These are phyloP conservation scores for Saccharomycopsis vini DNA, from an alignment of 805 yeast genomes.

Conservation along the genomic window DNA sequence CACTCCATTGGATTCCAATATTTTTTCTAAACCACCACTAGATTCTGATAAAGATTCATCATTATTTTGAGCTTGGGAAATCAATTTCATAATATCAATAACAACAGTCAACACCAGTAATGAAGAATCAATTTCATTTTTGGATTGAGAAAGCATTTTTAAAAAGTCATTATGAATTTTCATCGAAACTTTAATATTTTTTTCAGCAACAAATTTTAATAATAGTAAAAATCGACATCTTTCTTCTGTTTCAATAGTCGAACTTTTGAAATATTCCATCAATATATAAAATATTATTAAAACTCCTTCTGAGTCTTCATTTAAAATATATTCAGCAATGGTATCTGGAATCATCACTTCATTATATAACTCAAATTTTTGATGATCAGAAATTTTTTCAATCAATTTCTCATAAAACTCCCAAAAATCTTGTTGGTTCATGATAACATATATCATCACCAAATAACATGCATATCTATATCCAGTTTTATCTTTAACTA, in stretches of 20 bases:
- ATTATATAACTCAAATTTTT: slow-evolving; percentile 1
- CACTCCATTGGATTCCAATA: neutral
- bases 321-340: slow-evolving; percentile 4
- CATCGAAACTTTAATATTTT: neutral
- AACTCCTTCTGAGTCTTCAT: neutral
- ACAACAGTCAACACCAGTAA: no score
- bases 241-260: slow-evolving; percentile 1
- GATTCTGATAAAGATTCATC: no score
- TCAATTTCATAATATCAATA: no score
- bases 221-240: slow-evolving; percentile 2
- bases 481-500: neutral
- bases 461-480: neutral
- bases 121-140: no score
- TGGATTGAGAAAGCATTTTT: neutral
- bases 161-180: neutral
- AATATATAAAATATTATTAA: slow-evolving; percentile 3
- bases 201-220: slow-evolving; percentile 1
- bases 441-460: neutral
- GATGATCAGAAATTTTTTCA: neutral
- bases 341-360: slow-evolving; percentile 4
- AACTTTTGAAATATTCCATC: slow-evolving; percentile 1
- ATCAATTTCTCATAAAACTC: neutral
- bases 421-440: slow-evolving; percentile 5
- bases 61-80: no score
- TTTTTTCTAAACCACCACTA: neutral